Percentiles rank a stretch among this genome's conserved stretches.
phyloP scores from a whole-genome alignment of 257 asterid genomes.

The Primulina eburnea region DNA sequence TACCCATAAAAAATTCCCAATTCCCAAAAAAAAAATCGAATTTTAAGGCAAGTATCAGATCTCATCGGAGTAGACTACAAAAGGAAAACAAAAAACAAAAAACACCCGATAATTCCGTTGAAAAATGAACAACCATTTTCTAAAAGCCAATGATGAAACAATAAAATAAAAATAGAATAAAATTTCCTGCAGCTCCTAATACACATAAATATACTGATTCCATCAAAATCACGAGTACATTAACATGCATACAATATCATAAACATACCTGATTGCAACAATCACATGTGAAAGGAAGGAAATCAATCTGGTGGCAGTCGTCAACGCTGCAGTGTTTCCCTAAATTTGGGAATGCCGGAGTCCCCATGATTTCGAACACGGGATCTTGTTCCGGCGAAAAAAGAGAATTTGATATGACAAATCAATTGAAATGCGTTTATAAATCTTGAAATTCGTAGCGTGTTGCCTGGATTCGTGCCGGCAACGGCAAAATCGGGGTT shows the following conservation, averaged over 20 bases:
- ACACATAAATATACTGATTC: not conserved
- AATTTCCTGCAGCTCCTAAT: not conserved
- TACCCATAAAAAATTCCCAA: not conserved
- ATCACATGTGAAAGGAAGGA: not conserved
- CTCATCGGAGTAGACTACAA: not conserved
- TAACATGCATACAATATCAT: not conserved
- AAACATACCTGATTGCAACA: not conserved
- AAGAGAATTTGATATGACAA: not conserved
- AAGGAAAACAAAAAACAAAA: too few species aligned
- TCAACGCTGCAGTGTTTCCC: not conserved
- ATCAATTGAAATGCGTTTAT: conserved; percentile 14
- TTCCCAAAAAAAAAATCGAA: not conserved
- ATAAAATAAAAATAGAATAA: too few species aligned
- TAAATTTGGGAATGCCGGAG: conserved; percentile 22
- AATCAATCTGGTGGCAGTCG: not conserved
- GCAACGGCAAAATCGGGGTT: conserved; percentile 30
- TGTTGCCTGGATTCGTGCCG: conserved; percentile 32
- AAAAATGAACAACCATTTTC: not conserved
- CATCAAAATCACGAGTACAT: not conserved
- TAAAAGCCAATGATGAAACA: not conserved
- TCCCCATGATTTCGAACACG: conserved; percentile 54
- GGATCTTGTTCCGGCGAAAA: conserved; percentile 17
- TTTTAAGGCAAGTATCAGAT: not conserved
- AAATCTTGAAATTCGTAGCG: conserved; percentile 15
- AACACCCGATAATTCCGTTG: not conserved